A percentile compares a stretch with the other conserved stretches of the same genome.
Evolutionary conservation across 495 filamentous ascomycete species (phyloP).

Genomic region (Sordaria brevicollis): DNA sequence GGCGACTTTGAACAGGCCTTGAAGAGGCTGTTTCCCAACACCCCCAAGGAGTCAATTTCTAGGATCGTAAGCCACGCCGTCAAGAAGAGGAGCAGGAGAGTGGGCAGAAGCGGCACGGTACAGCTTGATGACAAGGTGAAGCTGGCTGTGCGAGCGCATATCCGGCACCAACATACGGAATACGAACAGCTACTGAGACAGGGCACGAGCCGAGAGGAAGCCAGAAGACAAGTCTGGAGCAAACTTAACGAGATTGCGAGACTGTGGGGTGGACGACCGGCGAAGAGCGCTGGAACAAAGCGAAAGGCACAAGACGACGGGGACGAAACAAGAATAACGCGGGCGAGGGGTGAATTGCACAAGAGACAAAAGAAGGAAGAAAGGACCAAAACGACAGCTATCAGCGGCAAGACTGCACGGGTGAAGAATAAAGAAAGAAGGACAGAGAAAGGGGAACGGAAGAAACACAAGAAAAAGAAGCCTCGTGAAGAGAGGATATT

Average conservation of each 20-base stretch:
- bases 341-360: background rate
- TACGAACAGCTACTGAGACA: constrained; percentile 22
- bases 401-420: background rate
- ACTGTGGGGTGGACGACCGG: constrained; percentile 9
- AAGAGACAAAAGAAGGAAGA: background rate
- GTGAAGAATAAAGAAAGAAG: background rate
- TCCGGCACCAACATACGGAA: constrained; percentile 27
- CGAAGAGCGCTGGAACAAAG: background rate
- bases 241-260: constrained; percentile 12
- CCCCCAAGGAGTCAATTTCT: constrained; percentile 12
- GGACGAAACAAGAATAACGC: background rate
- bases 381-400: background rate
- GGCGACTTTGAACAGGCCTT: constrained; percentile 17
- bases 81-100: constrained; percentile 22
- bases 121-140: constrained; percentile 18
- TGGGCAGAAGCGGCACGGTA: constrained; percentile 22
- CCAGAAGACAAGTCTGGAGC: constrained; percentile 8
- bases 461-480: background rate
- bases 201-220: constrained; percentile 3
- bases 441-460: background rate
- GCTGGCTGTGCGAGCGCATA: constrained; percentile 27
- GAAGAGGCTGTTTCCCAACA: constrained; percentile 18
- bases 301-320: background rate
- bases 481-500: background rate
- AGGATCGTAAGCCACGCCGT: constrained; percentile 18